Base-by-base conservation (phyloP, 495 filamentous ascomycete species). In the Halenospora varia region DNA sequence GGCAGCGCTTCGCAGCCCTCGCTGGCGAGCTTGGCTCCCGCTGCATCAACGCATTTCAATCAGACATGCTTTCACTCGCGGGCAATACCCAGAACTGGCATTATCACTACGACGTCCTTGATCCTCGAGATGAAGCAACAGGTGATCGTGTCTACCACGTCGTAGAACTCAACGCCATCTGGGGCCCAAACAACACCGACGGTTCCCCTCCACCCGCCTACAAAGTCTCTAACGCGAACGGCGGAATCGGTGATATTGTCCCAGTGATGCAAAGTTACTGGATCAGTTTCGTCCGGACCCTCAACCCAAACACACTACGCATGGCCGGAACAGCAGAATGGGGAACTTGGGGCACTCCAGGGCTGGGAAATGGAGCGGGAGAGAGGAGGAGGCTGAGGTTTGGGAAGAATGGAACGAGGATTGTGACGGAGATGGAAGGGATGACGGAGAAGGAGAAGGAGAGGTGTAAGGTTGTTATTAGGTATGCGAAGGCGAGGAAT, bases 191-290 rank as follows among this genome's bases (percentile, higher is more conserved):
- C 0, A 69, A 72, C 44, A 56, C 68, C 6, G 48, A 46, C 20
- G 58, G 52, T 3, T 29, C 20, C 13, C 46, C 58, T 1, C 85
- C 85, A 2, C 62, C 66, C 13, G 84, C 79, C 25, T 88, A 89
- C 55, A 67, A 60, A 20, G 74, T 72, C 2, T 68, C 67, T 3
- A 70, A 68, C 48, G 71, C 61, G 2, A 85, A 87, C 56, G 75
- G 52, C 8, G 52, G 52, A 15, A 55, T 46, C 22, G 41, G 39
- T 1, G 48, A 11, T 22, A 39, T 40, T 17, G 41, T 57, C 0
- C 73, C 78, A 0, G 68, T 85, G 2, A 77, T 87, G 61, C 83
- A 87, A 61, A 78, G 74, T 0, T 88, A 88, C 64, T 88, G 82
- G 83, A 79, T 81, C 1, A 87, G 83, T 60, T 88, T 88, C 63